Base-by-base conservation (phyloP, 2,329 filamentous ascomycete genomes). In the Calonectria pauciramosa region DNA sequence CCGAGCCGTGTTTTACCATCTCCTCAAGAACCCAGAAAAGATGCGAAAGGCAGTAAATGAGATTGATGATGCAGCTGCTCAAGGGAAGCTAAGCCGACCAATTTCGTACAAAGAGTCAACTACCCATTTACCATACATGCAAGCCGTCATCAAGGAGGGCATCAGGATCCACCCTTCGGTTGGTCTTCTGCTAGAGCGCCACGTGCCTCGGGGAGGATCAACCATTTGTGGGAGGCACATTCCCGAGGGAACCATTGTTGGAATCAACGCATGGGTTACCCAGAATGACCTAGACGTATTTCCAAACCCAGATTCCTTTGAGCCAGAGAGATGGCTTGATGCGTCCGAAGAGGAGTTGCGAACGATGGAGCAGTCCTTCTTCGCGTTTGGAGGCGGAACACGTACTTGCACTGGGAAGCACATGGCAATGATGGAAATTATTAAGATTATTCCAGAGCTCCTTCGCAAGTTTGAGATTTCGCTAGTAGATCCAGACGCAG, bases 81-180 rank as follows among this genome's bases (percentile, higher is more conserved):
- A 70, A 30, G 66, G 71, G 26, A 69, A 69, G 23, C 41, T 73
- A n/a, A 65, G 56, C 36, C 56, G 41, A 30, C 56, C 56, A 74
- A 82, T 80, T 73, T 79, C 84, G 0, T 88, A 86, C 77, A 86
- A 86, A 32, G 84, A 89, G 72, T 84, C 82, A 1, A 85, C 86
- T 2, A 82, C 80, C 26, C 79, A 71, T 28, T 44, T 91, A 76
- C 88, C 87, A 0, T 91, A 90, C 73, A 82, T 90, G n/a, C 88
- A 90, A 75, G 89, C 89, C 0, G 85, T 87, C 14, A 86, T 91
- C 56, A 89, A 90, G 70, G 89, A 91, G 77, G 86, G 87, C 0
- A 79, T 91, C 8, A 85, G 90, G 23, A 81, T 91, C 51, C 87
- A 90, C 69, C 85, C 89, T 3, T 86, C 88, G 1, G 85, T 86